Evolutionary conservation across 2,329 filamentous ascomycete genomes (phyloP), one percentile per base, ranked within the genome.

Genomic region (Fusarium sp.): DNA sequence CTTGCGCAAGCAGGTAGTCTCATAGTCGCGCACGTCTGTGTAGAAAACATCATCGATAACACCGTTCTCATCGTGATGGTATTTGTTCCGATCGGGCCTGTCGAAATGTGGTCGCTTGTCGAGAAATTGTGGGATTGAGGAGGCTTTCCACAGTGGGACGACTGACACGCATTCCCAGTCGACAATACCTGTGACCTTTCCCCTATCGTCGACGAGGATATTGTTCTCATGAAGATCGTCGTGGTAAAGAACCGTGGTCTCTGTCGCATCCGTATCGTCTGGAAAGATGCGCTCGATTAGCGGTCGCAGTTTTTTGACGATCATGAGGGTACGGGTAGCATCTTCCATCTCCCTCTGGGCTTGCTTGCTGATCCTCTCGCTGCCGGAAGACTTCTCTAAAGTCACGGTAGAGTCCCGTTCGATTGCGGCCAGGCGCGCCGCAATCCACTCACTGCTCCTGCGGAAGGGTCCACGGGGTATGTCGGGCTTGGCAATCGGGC

Each of bases 141-240:
- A 77, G 8, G 77, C 74, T 57, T 75, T 74, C 82, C 81, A 84
- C 7, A 78, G 60, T 5, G 82, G 82, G 26, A 83, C 41, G 1
- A 78, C 72, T 1, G 79, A 82, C 0, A 82, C 77, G 42, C 77
- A 83, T 49, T 84, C 81, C 81, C 82, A 84, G 62, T 84, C 80
- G 2, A 83, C 41, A 0, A 84, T 56, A 2, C 70, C 82, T 1
- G 78, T 82, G 11, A 84, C 67, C 0, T 63, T 66, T 1, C 78
- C 79, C 2, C 68, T 18, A 1, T 77, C 62, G 53, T 83, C 75
- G 1, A 83, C 76, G 21, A 83, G 71, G 10, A 84, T 80, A 49
- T 84, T 84, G 13, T 74, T 66, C 13, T 71, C 62, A 6, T 72
- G 76, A 2, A 84, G 65, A 35, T 83, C 80, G 6, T 80, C 63